A percentile compares a stretch with the other conserved stretches of the same genome.
Conservation (phyloP, 441 rosid genomes). For the Brassica balearica region DNA sequence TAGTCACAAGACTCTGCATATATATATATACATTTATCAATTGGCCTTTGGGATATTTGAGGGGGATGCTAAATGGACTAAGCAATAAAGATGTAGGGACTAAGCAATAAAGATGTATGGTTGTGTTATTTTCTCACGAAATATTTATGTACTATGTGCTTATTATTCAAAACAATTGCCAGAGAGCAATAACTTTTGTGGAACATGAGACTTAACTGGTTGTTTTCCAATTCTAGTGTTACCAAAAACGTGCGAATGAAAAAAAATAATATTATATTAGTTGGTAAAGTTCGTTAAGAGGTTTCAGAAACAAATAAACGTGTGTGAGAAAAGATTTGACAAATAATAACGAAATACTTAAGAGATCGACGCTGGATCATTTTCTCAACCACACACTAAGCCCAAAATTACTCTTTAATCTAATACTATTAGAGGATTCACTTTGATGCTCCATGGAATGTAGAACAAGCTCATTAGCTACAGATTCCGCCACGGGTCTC, state of each 20-base stretch:
- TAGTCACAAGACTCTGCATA: background rate
- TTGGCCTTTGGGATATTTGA: background rate
- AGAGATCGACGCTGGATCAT: no score
- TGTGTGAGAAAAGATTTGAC: background rate
- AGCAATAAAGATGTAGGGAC: background rate
- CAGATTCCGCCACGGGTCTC: slow-evolving; percentile 95
- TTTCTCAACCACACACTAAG: no score
- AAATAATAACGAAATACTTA: no score
- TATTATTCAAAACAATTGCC: background rate
- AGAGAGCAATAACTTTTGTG: background rate
- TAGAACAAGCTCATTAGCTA: slow-evolving; percentile 85
- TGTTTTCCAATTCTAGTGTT: background rate
- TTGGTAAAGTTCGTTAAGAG: background rate
- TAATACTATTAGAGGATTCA: slow-evolving; percentile 25
- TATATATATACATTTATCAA: background rate
- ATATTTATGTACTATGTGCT: background rate
- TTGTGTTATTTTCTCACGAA: background rate
- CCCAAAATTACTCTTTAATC: no score
- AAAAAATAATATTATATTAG: background rate
- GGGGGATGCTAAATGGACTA: background rate
- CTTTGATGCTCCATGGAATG: slow-evolving; percentile 51
- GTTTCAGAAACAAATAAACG: background rate
- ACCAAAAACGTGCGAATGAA: background rate
- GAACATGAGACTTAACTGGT: background rate
- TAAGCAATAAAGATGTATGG: background rate